Evolutionary conservation across 441 rosid genomes (phyloP).

Genomic region (Erodium texanum): DNA sequence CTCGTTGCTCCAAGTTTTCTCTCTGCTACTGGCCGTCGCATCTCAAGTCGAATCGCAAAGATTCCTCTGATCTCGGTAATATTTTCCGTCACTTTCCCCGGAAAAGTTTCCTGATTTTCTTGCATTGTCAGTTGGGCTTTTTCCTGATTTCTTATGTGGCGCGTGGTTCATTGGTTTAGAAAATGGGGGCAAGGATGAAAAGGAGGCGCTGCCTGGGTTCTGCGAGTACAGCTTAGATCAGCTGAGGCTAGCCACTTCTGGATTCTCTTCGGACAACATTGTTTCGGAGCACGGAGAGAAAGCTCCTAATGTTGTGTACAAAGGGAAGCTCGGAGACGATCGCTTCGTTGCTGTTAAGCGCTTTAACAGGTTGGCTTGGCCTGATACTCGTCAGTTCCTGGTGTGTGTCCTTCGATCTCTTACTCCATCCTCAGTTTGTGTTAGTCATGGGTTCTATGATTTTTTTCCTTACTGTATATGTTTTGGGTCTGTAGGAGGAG

Average conservation of each 20-base stretch:
- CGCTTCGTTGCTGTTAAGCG: conserved; percentile 74
- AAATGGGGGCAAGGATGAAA: conserved; percentile 5
- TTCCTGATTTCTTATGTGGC: no score
- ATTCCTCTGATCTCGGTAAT: conserved; percentile 63
- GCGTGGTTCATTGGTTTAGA: background rate
- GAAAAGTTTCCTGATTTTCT: conserved; percentile 15
- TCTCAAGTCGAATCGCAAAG: conserved; percentile 54
- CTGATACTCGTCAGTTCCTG: conserved; percentile 87
- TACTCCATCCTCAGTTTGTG: background rate
- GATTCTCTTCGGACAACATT: conserved; percentile 60
- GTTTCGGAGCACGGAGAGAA: conserved; percentile 93
- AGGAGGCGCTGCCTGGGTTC: conserved; percentile 22
- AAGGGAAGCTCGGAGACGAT: conserved; percentile 61
- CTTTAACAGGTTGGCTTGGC: conserved; percentile 85
- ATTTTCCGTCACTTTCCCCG: conserved; percentile 26
- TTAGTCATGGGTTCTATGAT: conserved; percentile 15
- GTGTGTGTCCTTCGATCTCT: conserved; percentile 26
- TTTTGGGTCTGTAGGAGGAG: conserved; percentile 46
- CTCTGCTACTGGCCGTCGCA: conserved; percentile 79
- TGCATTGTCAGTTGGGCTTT: background rate
- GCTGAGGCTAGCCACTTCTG: conserved; percentile 62
- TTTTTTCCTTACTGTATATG: conserved; percentile 16
- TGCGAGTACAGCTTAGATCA: conserved; percentile 70
- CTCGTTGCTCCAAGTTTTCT: conserved; percentile 81
- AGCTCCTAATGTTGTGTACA: conserved; percentile 89